Base-by-base conservation (phyloP, 78 protist genomes). In the Capsaspora owczarzaki region DNA sequence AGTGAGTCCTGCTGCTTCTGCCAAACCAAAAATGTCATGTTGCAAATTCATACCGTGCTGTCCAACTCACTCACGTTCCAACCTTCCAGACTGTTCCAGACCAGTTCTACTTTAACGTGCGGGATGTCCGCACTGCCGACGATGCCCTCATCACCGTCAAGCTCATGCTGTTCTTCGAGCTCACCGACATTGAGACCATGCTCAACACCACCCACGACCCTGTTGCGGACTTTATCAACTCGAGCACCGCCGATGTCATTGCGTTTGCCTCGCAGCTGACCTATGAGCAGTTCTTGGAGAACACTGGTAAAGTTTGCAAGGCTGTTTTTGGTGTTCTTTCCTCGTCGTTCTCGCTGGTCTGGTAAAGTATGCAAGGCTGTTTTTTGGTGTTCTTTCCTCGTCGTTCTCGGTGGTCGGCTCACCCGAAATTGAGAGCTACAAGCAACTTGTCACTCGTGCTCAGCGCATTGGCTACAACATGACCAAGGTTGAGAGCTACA, bases 101-200 rank as follows among this genome's bases (percentile, higher is more conserved):
- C 33, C 8, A 2, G 31, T 0, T 27, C 31, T 78, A 63, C 82
- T 61, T 27, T 35, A 41, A 61, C 47, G 82, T 78, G 19, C 0
- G 14, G 16, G 77, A 71, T 20, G 85, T 71, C 69, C 78, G 85
- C 16, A 81, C 85, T 19, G 31, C 1, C 46, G 85, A 81, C 33
- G 85, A 81, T 38, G 51, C 85, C 31, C 47, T 71, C 16, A 29
- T 81, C 66, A 72, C 40, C 25, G 56, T 77, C 53, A 1, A 49
- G 40, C 37, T 81, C 53, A 81, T 81, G 85, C 3, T 81, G 51
- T 81, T 81, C 71, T 81, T 25, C 44, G 46, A 71, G 85, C 79
- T 71, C 8, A 3, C 0, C 8, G 53, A 41, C 61, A 12, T 81
- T 51, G 78, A 81, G 79, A 0, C 0, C 56, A 66, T 81, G 85